Conservation (phyloP, 108 stramenopile species). For the Skeletonema grethae region DNA sequence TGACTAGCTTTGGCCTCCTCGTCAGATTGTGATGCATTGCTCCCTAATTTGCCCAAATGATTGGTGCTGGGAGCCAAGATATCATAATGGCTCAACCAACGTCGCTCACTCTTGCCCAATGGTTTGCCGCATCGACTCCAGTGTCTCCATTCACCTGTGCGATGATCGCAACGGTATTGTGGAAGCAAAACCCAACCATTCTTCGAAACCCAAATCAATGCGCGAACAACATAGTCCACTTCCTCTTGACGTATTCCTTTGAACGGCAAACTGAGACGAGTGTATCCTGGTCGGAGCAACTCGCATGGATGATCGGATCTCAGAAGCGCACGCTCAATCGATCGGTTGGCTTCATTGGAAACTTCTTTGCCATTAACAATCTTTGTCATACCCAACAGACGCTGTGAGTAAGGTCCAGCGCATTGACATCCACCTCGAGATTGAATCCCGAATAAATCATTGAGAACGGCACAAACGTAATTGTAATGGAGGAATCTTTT, state of each 20-base stretch:
- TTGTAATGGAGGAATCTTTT: conserved; percentile 93
- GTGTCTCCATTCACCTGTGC: conserved; percentile 86
- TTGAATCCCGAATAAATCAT: conserved; percentile 99
- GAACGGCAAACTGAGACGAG: conserved; percentile 87
- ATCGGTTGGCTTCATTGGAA: conserved; percentile 57
- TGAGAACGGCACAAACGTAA: conserved; percentile 95
- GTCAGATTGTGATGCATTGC: background rate
- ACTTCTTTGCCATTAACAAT: conserved; percentile 25
- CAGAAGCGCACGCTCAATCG: conserved; percentile 86
- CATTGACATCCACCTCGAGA: conserved; percentile 94
- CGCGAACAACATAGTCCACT: conserved; percentile 88
- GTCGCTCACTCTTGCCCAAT: conserved; percentile 66
- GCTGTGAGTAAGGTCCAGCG: conserved; percentile 90
- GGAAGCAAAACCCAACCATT: conserved; percentile 91
- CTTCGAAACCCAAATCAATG: conserved; percentile 89
- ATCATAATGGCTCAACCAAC: conserved; percentile 83
- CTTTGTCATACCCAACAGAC: conserved; percentile 78
- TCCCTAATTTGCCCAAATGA: background rate
- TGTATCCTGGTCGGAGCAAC: conserved; percentile 90
- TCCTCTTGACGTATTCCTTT: conserved; percentile 72
- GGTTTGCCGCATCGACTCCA: conserved; percentile 80
- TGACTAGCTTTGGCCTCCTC: conserved; percentile 15
- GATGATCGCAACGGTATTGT: conserved; percentile 90
- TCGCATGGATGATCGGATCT: conserved; percentile 80
- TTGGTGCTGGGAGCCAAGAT: conserved; percentile 20